These are phyloP conservation scores for Aspergillus unguis DNA, from an alignment of 2,329 filamentous ascomycete species.

Conservation along the genomic window DNA sequence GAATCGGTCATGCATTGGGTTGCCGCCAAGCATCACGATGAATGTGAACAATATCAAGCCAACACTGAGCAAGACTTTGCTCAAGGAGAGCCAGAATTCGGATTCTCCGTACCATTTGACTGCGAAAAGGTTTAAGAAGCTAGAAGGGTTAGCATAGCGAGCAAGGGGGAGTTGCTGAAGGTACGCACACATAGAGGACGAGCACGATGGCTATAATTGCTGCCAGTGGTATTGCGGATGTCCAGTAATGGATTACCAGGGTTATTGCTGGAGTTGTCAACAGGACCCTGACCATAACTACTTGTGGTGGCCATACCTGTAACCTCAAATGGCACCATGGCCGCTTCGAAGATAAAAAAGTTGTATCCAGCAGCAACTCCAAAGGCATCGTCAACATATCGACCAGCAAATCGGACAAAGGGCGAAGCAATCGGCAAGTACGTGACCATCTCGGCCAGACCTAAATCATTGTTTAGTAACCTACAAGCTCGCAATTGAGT, in stretches of 20 bases:
- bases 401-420: conserved; percentile 47
- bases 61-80: conserved; percentile 69
- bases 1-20: conserved; percentile 67
- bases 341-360: conserved; percentile 52
- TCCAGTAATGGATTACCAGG: conserved; percentile 52
- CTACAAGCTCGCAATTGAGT: conserved; percentile 8
- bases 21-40: conserved; percentile 77
- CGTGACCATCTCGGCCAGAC: conserved; percentile 51
- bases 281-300: background rate
- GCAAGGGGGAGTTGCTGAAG: background rate
- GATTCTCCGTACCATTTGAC: conserved; percentile 73
- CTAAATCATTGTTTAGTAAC: conserved; percentile 28
- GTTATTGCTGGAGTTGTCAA: conserved; percentile 38
- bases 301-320: conserved; percentile 21
- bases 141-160: conserved; percentile 8
- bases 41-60: conserved; percentile 74
- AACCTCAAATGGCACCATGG: conserved; percentile 52
- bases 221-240: conserved; percentile 43
- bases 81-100: conserved; percentile 70
- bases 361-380: conserved; percentile 49
- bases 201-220: conserved; percentile 48
- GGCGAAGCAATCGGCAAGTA: conserved; percentile 48
- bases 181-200: conserved; percentile 41
- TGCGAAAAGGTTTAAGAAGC: conserved; percentile 63
- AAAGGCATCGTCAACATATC: conserved; percentile 49